Conservation (phyloP, 75 land plant species). For the Gnetum montanum region DNA sequence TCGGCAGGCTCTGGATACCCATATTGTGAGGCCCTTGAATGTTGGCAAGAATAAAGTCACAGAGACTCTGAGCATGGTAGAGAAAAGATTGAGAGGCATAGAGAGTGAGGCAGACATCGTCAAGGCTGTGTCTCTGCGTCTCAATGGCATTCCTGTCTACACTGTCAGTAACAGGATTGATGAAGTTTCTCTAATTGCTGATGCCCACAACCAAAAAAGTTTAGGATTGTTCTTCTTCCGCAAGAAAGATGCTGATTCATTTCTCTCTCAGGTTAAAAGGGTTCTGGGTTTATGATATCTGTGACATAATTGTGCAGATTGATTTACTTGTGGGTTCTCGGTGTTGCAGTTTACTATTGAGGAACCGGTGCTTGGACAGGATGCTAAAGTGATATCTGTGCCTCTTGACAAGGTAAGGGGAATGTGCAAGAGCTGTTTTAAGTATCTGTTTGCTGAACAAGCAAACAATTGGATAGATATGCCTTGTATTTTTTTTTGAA, state of each 20-base stretch:
- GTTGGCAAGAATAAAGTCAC: too few species aligned
- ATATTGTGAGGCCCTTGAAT: too few species aligned
- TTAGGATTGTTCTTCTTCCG: constrained; percentile 59
- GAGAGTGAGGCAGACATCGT: too few species aligned
- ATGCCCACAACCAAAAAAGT: constrained; percentile 19
- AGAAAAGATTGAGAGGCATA: too few species aligned
- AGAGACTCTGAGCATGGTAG: too few species aligned
- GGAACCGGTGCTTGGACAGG: constrained; percentile 40
- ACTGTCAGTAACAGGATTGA: constrained; percentile 39
- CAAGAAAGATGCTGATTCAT: constrained; percentile 55
- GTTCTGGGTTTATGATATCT: neutral
- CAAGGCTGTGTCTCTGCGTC: constrained; percentile 36
- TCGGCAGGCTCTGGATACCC: too few species aligned
- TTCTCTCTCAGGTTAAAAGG: constrained; percentile 53
- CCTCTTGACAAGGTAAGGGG: constrained; percentile 69
- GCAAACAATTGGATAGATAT: too few species aligned
- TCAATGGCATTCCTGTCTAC: constrained; percentile 67
- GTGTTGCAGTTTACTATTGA: constrained; percentile 33
- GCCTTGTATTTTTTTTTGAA: too few species aligned
- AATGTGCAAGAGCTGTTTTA: neutral
- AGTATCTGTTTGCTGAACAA: too few species aligned
- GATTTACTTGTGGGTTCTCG: neutral
- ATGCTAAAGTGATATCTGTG: constrained; percentile 73
- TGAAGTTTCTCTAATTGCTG: constrained; percentile 61
- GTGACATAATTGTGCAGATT: neutral